Evolutionary conservation across 345 rosid genomes (phyloP).

Genomic region (Brassica nigra): DNA sequence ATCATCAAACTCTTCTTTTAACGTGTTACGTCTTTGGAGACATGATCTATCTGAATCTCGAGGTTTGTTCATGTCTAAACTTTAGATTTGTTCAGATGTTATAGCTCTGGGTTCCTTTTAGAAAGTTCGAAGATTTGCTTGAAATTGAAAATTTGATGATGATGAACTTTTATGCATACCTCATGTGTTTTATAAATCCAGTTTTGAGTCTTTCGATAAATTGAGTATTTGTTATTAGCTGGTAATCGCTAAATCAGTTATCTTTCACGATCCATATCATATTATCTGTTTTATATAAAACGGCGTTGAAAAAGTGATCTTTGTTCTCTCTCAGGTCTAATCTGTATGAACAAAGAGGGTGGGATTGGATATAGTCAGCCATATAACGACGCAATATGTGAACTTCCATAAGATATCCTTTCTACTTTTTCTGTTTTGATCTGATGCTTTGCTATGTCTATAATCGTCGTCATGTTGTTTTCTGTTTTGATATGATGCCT

Average conservation of each 20-base stretch:
- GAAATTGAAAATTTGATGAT: conserved; percentile 15
- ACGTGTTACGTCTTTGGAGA: neutral
- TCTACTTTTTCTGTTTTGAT: neutral
- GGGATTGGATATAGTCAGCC: conserved; percentile 69
- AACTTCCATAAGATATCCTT: conserved; percentile 71
- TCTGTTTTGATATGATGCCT: too few relatives aligned
- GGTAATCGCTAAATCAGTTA: conserved; percentile 27
- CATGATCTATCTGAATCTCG: neutral
- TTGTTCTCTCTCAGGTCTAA: conserved; percentile 53
- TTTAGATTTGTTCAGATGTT: neutral
- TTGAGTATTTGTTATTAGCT: conserved; percentile 18
- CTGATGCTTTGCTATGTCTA: too few relatives aligned
- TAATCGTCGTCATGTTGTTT: too few relatives aligned
- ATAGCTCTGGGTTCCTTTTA: neutral
- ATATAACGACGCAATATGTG: conserved; percentile 65
- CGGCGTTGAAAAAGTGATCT: neutral
- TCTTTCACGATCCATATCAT: conserved; percentile 25
- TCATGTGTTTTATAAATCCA: conserved; percentile 28
- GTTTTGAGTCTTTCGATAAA: conserved; percentile 27
- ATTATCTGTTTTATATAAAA: neutral
- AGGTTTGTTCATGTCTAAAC: conserved; percentile 2
- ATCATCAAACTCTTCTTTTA: neutral
- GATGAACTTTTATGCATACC: conserved; percentile 12
- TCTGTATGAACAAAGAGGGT: conserved; percentile 76
- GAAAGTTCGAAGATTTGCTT: conserved; percentile 5